Evolutionary conservation across 2,329 filamentous ascomycete species (phyloP), one percentile per base, ranked within the genome.

Genomic region (Fusarium verrucosum): DNA sequence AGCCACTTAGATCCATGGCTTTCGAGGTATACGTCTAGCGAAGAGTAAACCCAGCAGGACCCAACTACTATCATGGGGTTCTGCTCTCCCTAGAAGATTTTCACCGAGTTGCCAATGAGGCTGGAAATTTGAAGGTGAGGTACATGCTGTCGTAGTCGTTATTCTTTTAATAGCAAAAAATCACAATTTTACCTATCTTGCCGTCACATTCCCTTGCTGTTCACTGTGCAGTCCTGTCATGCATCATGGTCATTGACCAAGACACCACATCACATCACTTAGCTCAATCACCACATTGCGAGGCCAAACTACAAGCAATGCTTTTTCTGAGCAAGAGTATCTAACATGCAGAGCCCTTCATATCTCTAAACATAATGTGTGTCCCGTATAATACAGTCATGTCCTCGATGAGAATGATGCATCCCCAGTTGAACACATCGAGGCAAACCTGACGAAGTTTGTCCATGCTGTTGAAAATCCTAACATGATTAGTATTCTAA

Each of bases 21-120:
- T 85, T 87, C 87, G 87, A 92, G 92, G 89, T 97, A 97, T 88
- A 96, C 91, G 88, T 87, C 86, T 94, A 87, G 92, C 92, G 91
- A 84, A 97, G 84, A 97, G 79, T 72, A 84, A 95, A 80, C 74
- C 76, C 71, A 77, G 78, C 74, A 75, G 74, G 72, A 77, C 76
- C 71, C 71, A 62, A 66, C 67, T 71, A 74, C 77, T 82, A 78
- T 85, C 81, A 85, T 79, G 74, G 70, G 81, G 79, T 79, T 78
- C 74, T 77, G 79, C 79, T 84, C 90, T 93, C 82, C 83, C 89
- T 89, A 88, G 90, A 92, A 94, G 91, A 94, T 88, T 89, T 87
- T 86, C 85, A 76, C 82, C 80, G 82, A 87, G 85, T 76, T 76
- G 73, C 81, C 81, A 62, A 83, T 92, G 89, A 89, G 79, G 83